These are phyloP conservation scores for Xylaria curta DNA, from an alignment of 495 filamentous ascomycete species.

Conservation along the genomic window DNA sequence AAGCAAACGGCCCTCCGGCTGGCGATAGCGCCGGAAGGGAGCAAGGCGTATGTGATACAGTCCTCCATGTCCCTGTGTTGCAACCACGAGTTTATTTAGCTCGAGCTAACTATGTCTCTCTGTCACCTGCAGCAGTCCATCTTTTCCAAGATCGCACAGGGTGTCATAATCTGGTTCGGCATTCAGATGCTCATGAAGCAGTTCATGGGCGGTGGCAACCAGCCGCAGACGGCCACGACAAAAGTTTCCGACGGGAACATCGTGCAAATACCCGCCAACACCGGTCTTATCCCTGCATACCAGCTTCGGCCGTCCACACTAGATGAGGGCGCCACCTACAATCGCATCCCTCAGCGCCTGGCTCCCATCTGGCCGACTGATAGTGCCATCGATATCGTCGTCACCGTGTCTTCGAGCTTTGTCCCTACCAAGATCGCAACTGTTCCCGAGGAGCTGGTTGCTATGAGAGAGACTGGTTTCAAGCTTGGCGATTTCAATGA, in stretches of 20 bases:
- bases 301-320: constrained; percentile 64
- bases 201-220: constrained; percentile 52
- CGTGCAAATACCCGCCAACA: constrained; percentile 51
- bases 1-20: constrained; percentile 38
- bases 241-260: constrained; percentile 55
- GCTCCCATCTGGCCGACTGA: constrained; percentile 88
- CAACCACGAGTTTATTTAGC: not conserved
- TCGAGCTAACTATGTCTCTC: constrained; percentile 34
- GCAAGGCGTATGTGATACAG: constrained; percentile 46
- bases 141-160: constrained; percentile 48
- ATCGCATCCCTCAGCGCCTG: constrained; percentile 73
- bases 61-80: not conserved
- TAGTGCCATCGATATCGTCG: constrained; percentile 77
- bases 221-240: constrained; percentile 50
- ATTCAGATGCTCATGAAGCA: constrained; percentile 56
- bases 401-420: constrained; percentile 82
- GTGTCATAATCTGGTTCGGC: constrained; percentile 51
- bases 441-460: constrained; percentile 61
- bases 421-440: constrained; percentile 69
- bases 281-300: constrained; percentile 67
- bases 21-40: constrained; percentile 40
- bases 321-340: constrained; percentile 70
- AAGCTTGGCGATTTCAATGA: constrained; percentile 82
- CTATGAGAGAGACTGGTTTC: constrained; percentile 82
- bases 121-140: constrained; percentile 37